Evolutionary conservation across 2,329 filamentous ascomycete species (phyloP), one percentile per base, ranked within the genome.

Genomic region (Anthostomella pinea): DNA sequence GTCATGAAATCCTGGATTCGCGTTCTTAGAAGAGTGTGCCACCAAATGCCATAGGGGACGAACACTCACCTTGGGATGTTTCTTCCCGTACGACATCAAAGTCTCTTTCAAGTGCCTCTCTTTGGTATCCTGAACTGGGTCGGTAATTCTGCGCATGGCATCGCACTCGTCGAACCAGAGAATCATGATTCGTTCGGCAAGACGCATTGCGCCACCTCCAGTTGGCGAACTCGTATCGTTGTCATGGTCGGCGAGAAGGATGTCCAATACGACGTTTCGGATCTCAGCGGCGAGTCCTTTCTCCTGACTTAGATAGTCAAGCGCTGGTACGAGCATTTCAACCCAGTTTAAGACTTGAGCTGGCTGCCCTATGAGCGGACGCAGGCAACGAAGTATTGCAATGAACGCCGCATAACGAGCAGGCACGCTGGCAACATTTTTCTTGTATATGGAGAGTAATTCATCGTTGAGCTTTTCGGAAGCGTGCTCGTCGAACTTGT

Each of bases 391-490:
- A 37, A 91, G 64, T 29, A 86, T 72, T 32, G 75, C 73, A 13
- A 90, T 69, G 62, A 90, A 93, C n/a, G 79, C 65, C 7, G 76
- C 78, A 56, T 77, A 75, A 48, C 78, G 76, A 33, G 72, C 59
- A 3, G 75, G 66, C 16, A 70, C 68, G 21, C 73, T 72, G 16
- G 70, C 69, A 41, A 90, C 76, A 46, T 78, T 69, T 53, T 75
- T 80, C 39, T 81, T 71, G 64, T 83, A 88, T 35, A 87, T 72
- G 16, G 70, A 63, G 25, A 83, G 66, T 6, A 93, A 71, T 51
- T 89, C 85, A 25, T 88, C 84, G 44, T 88, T 80, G 33, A 89
- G 70, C 39, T 81, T 79, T 48, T 87, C 83, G n/a, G 79, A 73
- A 25, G 79, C 72, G 38, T 72, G 65, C 33, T 87, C 83, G 52